Conservation (phyloP, 169 alveolate genomes). For the Eimeria praecox region DNA sequence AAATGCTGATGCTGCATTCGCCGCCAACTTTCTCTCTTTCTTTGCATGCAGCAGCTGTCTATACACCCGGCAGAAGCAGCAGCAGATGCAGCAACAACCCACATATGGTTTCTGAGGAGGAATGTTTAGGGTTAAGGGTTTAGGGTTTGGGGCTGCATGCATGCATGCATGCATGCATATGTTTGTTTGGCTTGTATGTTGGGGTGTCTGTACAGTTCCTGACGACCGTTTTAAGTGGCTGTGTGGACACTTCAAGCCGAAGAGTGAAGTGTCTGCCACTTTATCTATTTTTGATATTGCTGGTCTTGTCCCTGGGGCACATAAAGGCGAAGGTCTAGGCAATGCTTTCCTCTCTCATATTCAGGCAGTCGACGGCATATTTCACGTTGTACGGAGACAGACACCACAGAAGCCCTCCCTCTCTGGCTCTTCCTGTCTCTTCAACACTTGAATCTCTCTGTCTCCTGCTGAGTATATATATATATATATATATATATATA, state of each 20-base stretch:
- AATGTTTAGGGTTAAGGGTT: no score
- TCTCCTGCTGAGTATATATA: background rate
- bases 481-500: background rate
- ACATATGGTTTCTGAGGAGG: no score
- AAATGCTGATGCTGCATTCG: no score
- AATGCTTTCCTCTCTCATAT: constrained; percentile 98
- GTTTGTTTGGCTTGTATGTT: background rate
- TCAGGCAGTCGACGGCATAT: constrained; percentile 98
- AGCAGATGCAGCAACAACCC: no score
- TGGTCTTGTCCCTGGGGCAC: constrained; percentile 99
- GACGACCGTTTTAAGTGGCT: constrained; percentile 98
- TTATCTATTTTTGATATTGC: constrained; percentile 99
- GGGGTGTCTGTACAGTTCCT: constrained; percentile 86
- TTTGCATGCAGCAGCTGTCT: no score
- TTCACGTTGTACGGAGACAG: constrained; percentile 98
- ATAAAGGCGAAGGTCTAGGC: constrained; percentile 99
- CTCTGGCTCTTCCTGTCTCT: no score
- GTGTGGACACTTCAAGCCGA: constrained; percentile 96
- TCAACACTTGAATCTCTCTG: constrained; percentile 73
- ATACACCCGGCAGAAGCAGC: no score
- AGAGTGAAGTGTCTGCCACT: constrained; percentile 97
- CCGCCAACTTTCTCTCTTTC: no score
- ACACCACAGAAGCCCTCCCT: no score
- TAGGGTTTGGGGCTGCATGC: no score
- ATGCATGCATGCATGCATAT: background rate